phyloP scores from a whole-genome alignment of 306 rosid genomes.

The Vachellia collinsii region DNA sequence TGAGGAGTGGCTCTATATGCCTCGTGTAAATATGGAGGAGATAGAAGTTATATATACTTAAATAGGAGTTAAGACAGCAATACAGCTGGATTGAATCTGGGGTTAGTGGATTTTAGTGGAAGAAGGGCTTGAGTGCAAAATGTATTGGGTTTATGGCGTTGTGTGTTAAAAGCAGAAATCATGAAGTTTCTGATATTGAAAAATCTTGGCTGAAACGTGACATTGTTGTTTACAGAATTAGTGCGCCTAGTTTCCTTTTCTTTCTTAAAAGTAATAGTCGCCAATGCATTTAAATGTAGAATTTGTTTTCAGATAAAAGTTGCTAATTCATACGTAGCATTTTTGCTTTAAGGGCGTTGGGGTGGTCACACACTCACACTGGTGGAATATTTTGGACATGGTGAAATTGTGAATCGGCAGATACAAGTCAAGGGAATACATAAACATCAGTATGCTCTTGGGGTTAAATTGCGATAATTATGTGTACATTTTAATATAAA shows the following conservation, averaged over 20 bases:
- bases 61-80: slow-evolving; percentile 11
- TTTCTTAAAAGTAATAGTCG: not conserved
- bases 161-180: not conserved
- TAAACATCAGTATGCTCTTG: too few relatives aligned
- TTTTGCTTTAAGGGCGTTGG: not conserved
- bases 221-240: not conserved
- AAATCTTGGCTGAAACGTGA: not conserved
- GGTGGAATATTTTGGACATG: too few relatives aligned
- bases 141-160: not conserved
- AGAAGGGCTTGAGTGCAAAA: not conserved
- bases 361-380: too few relatives aligned
- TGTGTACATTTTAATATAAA: not conserved
- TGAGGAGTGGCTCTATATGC: slow-evolving; percentile 4
- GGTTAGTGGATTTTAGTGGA: not conserved
- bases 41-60: slow-evolving; percentile 37
- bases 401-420: too few relatives aligned
- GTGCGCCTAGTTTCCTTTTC: not conserved
- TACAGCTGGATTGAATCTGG: slow-evolving; percentile 19
- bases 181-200: not conserved
- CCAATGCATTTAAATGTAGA: not conserved
- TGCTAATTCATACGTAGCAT: not conserved
- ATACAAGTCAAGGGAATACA: too few relatives aligned
- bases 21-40: not conserved
- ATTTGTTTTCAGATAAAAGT: not conserved
- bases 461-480: too few relatives aligned